A percentile compares a stretch with the other conserved stretches of the same genome.
Conservation (phyloP, 2,329 filamentous ascomycete genomes). For the Alternaria sp. region DNA sequence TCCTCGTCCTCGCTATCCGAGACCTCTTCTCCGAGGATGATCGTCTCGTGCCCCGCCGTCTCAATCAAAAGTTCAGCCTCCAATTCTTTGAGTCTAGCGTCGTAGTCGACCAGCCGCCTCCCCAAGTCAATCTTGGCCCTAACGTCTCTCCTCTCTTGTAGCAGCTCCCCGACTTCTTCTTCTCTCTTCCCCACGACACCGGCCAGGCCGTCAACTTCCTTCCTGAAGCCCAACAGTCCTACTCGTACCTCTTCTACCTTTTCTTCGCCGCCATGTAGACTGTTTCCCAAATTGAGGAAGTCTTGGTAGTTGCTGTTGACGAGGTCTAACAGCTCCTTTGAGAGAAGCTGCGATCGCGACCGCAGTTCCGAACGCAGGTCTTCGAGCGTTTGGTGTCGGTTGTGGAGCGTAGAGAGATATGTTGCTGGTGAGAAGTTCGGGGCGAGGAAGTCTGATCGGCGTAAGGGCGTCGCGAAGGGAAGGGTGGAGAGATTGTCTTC, state of each 20-base stretch:
- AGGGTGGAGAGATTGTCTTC: constrained; percentile 67
- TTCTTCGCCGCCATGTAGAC: constrained; percentile 86
- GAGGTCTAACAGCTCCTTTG: constrained; percentile 86
- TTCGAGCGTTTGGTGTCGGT: constrained; percentile 94
- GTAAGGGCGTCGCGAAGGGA: constrained; percentile 86
- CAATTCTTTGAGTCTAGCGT: constrained; percentile 66
- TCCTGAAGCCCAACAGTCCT: constrained; percentile 81
- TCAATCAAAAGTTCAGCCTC: constrained; percentile 68
- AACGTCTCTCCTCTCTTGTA: constrained; percentile 75
- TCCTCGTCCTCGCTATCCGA: constrained; percentile 35
- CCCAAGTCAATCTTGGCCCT: constrained; percentile 68
- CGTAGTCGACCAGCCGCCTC: constrained; percentile 69
- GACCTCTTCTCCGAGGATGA: constrained; percentile 16
- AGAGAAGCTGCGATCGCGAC: constrained; percentile 78
- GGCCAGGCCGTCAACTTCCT: constrained; percentile 79
- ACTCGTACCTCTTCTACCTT: constrained; percentile 89
- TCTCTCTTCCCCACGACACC: constrained; percentile 68
- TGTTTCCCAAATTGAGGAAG: constrained; percentile 82
- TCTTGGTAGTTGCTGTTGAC: constrained; percentile 96
- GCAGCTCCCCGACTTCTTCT: constrained; percentile 66
- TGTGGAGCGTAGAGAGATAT: constrained; percentile 82
- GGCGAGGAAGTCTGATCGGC: constrained; percentile 80
- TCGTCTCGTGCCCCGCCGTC: constrained; percentile 23
- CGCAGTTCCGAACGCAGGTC: constrained; percentile 88
- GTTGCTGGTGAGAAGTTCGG: constrained; percentile 76